Evolutionary conservation across 2,329 filamentous ascomycete species (phyloP), one percentile per base, ranked within the genome.

Genomic region (Dothideomycetes sp.): DNA sequence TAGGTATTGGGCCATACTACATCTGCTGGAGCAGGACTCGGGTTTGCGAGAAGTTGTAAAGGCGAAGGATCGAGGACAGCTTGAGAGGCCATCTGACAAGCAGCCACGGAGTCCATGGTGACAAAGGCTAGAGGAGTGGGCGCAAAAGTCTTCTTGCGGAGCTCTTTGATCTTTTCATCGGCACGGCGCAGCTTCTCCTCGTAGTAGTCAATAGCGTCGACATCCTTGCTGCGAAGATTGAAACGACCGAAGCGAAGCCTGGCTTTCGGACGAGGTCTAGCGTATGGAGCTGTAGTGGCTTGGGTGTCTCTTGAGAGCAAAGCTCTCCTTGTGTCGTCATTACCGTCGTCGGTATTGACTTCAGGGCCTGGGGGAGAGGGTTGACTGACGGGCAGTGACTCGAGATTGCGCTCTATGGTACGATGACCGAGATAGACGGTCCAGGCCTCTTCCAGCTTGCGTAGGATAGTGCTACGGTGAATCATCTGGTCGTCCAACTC

Each of bases 1-100:
- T 98, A 98, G 0, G 87, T 96, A 54, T 96, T 95, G 46, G 72
- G 73, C 91, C 93, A 98, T 9, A 96, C 77, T n/a, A 98, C 79
- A 56, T 96, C 89, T 0, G 84, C 79, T 0, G 91, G 91, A 2
- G 89, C 79, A 0, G 91, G 91, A 3, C 89, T 88, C 19, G 83
- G 73, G 44, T 86, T 88, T 7, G 89, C 88, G 39, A 94, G 68
- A 4, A 98, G 72, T 44, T 84, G 81, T 42, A 88, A 80, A 0
- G 93, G 91, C 9, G 84, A 81, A 3, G 91, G 87, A 54, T 96
- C 89, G 38, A 98, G 77, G 9, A 94, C 80, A 3, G 91, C 88
- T 61, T 98, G 91, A 32, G 94, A 85, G 17, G 88, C 85, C 87
- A 96, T 94, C 64, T 98, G 91, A 47, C 75, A 77, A 15, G 88